Evolutionary conservation across 331 rosid species (phyloP), one percentile per base, ranked within the genome.

Genomic region (Cydonia oblonga): DNA sequence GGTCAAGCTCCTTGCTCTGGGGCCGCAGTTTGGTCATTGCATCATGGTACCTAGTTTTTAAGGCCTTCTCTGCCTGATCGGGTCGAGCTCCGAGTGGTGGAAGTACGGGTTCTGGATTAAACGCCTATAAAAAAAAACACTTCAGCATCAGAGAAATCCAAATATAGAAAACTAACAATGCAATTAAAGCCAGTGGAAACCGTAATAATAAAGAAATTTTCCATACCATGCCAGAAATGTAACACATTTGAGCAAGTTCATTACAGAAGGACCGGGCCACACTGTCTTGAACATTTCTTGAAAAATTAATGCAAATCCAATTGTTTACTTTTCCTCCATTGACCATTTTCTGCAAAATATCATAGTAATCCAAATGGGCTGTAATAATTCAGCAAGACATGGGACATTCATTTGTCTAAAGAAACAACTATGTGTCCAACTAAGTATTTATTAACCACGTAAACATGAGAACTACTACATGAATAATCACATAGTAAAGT

Each of bases 201-300:
- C 38, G 16, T 28, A 33, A 24, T 26, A 35, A 32, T 25, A 11
- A 63, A 19, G 42, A 73, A 38, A 40, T 28, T 23, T 44, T 24
- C 11, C 75, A 60, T 84, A 95, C 99, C 99, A 95, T 91, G 81
- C 99, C 99, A 83, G 99, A 95, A 32, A 84, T 81, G 63, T 78
- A 53, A 78, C 99, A 95, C 97, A 91, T 91, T 53, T 84, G 96
- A 2, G 96, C 97, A 53, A 95, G 97, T 62, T 91, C 99, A 62
- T 35, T 56, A 62, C 99, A 91, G 70, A 95, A 95, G 9, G 90
- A 82, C 18, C 88, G 81, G 22, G 96, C 96, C 69, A 90, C 86
- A 68, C 81, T 86, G 4, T 95, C 97, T 78, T 95, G 97, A 35
- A 91, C 93, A 72, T 16, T 76, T 28, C 96, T 82, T 1, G 99